A percentile compares a stretch with the other conserved stretches of the same genome.
These are phyloP conservation scores for Tulasnella sp. DNA, from an alignment of 768 basidiomycete species.

Conservation along the genomic window DNA sequence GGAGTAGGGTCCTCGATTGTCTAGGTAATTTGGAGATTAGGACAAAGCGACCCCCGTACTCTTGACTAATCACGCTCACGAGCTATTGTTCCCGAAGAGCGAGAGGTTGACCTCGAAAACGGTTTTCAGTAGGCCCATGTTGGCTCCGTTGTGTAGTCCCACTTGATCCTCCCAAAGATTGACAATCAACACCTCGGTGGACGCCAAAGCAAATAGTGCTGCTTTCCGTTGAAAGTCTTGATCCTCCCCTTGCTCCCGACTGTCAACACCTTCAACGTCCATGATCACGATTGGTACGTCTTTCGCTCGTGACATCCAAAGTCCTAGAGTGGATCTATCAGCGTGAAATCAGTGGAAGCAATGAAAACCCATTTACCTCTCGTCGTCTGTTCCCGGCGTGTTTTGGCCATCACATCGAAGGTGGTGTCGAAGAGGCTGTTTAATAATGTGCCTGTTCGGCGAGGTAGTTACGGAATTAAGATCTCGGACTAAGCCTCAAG, in stretches of 20 bases:
- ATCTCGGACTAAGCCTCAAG: neutral
- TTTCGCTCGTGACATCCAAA: slow-evolving; percentile 94
- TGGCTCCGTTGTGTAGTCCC: slow-evolving; percentile 95
- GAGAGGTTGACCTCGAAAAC: slow-evolving; percentile 97
- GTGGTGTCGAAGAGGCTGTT: slow-evolving; percentile 93
- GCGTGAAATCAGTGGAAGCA: neutral
- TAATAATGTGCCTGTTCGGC: slow-evolving; percentile 69
- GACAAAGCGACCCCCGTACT: neutral
- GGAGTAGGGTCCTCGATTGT: slow-evolving; percentile 80
- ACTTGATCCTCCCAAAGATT: slow-evolving; percentile 99
- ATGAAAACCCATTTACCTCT: slow-evolving; percentile 53
- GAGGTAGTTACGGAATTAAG: neutral
- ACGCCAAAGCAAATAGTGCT: slow-evolving; percentile 91
- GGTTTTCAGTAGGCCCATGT: slow-evolving; percentile 97
- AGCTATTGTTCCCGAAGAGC: slow-evolving; percentile 76
- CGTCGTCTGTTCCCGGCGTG: slow-evolving; percentile 87
- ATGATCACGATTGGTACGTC: slow-evolving; percentile 89
- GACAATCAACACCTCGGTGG: slow-evolving; percentile 88
- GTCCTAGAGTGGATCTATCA: slow-evolving; percentile 43
- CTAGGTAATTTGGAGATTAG: slow-evolving; percentile 25
- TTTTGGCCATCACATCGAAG: slow-evolving; percentile 99
- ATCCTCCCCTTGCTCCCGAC: slow-evolving; percentile 95
- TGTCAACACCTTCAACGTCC: slow-evolving; percentile 99
- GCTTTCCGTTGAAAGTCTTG: slow-evolving; percentile 99
- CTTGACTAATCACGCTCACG: slow-evolving; percentile 30